A percentile compares a stretch with the other conserved stretches of the same genome.
phyloP scores from a whole-genome alignment of 208 protist species.

The Leishmania guyanensis region DNA sequence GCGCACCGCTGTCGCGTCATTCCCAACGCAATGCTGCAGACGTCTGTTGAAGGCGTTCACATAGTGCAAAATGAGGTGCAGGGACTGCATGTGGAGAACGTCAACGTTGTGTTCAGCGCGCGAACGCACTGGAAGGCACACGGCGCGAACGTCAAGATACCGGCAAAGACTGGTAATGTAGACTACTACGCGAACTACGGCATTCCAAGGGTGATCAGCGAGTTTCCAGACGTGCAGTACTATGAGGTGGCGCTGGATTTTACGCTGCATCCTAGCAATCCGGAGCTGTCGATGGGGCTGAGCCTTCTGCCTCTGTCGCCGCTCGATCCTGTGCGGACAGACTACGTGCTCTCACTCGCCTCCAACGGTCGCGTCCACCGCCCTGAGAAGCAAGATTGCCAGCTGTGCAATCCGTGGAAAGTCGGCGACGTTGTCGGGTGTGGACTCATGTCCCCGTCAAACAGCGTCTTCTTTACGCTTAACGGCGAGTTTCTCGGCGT shows the following conservation, averaged over 20 bases:
- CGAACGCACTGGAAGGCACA: slow-evolving; percentile 80
- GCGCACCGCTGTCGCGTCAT: slow-evolving; percentile 65
- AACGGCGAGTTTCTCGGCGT: slow-evolving; percentile 89
- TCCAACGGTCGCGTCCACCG: slow-evolving; percentile 56
- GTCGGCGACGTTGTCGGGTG: slow-evolving; percentile 88
- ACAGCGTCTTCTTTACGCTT: slow-evolving; percentile 88
- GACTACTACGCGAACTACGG: slow-evolving; percentile 75
- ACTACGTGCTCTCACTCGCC: slow-evolving; percentile 50
- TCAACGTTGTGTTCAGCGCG: slow-evolving; percentile 67
- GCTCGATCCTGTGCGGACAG: slow-evolving; percentile 36
- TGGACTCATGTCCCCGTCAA: slow-evolving; percentile 72
- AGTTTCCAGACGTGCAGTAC: slow-evolving; percentile 83
- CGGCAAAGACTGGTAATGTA: slow-evolving; percentile 33
- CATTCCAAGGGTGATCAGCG: slow-evolving; percentile 66
- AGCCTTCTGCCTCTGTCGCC: slow-evolving; percentile 52
- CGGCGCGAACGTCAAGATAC: slow-evolving; percentile 35
- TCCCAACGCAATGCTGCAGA: slow-evolving; percentile 80
- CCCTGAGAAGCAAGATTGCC: slow-evolving; percentile 28
- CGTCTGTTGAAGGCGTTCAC: slow-evolving; percentile 61
- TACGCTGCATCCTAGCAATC: slow-evolving; percentile 39
- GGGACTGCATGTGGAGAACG: slow-evolving; percentile 79
- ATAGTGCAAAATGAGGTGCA: slow-evolving; percentile 84
- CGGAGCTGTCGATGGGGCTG: slow-evolving; percentile 64
- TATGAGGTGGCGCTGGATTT: slow-evolving; percentile 86
- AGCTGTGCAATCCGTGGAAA: slow-evolving; percentile 59